phyloP scores from a whole-genome alignment of 2,329 filamentous ascomycete genomes.

The Hypoxylon sp. region DNA sequence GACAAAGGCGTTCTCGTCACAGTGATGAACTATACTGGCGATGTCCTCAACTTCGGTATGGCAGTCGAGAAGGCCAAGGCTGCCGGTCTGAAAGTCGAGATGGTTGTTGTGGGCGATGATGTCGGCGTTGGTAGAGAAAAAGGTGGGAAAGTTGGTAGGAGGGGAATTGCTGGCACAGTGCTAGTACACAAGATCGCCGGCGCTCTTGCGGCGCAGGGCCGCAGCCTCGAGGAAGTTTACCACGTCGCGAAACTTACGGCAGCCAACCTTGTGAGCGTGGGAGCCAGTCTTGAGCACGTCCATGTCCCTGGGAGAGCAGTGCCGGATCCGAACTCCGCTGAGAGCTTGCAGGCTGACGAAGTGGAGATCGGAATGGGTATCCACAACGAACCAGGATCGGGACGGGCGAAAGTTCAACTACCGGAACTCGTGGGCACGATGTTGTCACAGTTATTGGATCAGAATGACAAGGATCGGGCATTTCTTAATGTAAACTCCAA shows the following conservation, averaged over 20 bases:
- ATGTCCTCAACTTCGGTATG: constrained; percentile 93
- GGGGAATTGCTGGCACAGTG: constrained; percentile 92
- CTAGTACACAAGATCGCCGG: constrained; percentile 92
- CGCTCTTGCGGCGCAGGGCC: constrained; percentile 81
- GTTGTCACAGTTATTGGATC: constrained; percentile 77
- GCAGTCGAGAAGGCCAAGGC: constrained; percentile 92
- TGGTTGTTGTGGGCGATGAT: constrained; percentile 93
- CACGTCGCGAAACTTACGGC: constrained; percentile 78
- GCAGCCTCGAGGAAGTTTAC: constrained; percentile 76
- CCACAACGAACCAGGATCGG: constrained; percentile 76
- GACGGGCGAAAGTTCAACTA: constrained; percentile 64
- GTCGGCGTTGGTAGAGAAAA: constrained; percentile 86
- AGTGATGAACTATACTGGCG: constrained; percentile 95
- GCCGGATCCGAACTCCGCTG: constrained; percentile 64
- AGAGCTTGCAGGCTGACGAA: constrained; percentile 67
- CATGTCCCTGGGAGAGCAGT: constrained; percentile 84
- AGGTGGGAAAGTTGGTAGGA: constrained; percentile 90
- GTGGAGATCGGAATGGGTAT: constrained; percentile 82
- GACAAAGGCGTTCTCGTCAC: constrained; percentile 85
- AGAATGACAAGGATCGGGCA: constrained; percentile 75
- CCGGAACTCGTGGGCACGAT: constrained; percentile 72
- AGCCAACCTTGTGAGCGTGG: constrained; percentile 85
- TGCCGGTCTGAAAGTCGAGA: constrained; percentile 81
- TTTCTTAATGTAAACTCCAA: constrained; percentile 74
- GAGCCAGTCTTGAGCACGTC: constrained; percentile 89